A percentile compares a stretch with the other conserved stretches of the same genome.
phyloP scores from a whole-genome alignment of 768 basidiomycete genomes.

The Cystobasidium tubakii region DNA sequence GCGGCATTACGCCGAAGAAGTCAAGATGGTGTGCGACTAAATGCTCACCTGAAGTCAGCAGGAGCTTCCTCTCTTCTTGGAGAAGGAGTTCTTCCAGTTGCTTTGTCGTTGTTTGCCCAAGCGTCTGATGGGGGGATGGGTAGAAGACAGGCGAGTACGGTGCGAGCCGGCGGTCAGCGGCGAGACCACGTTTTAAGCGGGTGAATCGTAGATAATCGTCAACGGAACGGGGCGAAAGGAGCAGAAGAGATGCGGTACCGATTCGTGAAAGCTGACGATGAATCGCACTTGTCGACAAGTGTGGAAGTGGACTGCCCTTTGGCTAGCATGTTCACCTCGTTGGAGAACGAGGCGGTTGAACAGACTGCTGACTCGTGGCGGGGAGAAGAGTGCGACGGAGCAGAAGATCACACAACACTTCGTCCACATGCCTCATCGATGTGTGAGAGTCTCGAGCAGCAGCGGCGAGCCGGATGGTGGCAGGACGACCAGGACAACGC shows the following conservation, averaged over 20 bases:
- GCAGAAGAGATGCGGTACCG: background rate
- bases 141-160: background rate
- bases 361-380: no score
- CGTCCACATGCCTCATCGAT: no score
- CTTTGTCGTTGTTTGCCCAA: background rate
- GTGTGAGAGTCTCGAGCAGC: no score
- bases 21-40: background rate
- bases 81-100: conserved; percentile 24
- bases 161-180: conserved; percentile 5
- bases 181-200: background rate
- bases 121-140: background rate
- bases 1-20: background rate
- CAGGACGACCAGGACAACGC: background rate
- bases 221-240: background rate
- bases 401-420: no score
- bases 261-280: background rate
- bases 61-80: conserved; percentile 21
- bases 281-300: no score
- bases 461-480: no score
- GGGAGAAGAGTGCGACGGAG: no score
- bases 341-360: no score
- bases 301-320: no score
- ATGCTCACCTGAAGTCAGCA: conserved; percentile 4
- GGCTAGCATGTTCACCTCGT: no score
- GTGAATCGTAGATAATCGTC: background rate